Base-by-base conservation (phyloP, 2,329 filamentous ascomycete genomes). In the Fusarium nygamai region DNA sequence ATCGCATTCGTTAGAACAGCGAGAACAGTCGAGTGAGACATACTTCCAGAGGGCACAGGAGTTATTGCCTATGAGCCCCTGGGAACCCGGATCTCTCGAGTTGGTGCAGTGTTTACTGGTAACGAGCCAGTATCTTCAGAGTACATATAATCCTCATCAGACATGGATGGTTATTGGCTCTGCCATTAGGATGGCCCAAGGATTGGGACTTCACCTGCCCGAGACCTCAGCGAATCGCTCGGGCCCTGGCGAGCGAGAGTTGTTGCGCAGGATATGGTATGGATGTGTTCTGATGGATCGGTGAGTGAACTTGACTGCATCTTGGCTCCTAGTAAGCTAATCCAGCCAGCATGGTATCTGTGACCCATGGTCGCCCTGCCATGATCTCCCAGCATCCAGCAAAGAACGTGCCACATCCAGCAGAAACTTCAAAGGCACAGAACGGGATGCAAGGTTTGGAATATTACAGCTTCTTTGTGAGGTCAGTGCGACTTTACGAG, bases 151-250 rank as follows among this genome's bases (percentile, higher is more conserved):
- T 11, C 83, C 84, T 0, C 84, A 87, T 65, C 83, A 86, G 64
- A 87, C 85, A 4, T 88, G 86, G 86, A 86, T 87, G 77, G 82
- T 85, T 9, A 83, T 85, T 1, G 86, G 86, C 0, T 79, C 84
- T 8, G 85, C 85, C 0, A 82, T 87, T 22, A 81, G 85, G 3
- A 86, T 84, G 22, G 86, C 86, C 0, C 85, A 87, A 57, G 84
- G 85, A 0, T 64, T 88, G 6, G 86, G 85, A 0, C 75, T 87
- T 34, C 85, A 88, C 57, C 74, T 86, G 7, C 80, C 82, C 0
- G 82, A 86, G 44, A 84, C 84, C 0, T 79, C 81, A 0, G 78
- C 78, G 1, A 67, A 73, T 17, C 70, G 72, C 0, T 43, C 73
- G 2, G 72, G 79, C 31, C n/a, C 57, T 8, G 67, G 58, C 1